Base-by-base conservation (phyloP, 2,329 filamentous ascomycete species). In the Coleophoma eucalyptorum region DNA sequence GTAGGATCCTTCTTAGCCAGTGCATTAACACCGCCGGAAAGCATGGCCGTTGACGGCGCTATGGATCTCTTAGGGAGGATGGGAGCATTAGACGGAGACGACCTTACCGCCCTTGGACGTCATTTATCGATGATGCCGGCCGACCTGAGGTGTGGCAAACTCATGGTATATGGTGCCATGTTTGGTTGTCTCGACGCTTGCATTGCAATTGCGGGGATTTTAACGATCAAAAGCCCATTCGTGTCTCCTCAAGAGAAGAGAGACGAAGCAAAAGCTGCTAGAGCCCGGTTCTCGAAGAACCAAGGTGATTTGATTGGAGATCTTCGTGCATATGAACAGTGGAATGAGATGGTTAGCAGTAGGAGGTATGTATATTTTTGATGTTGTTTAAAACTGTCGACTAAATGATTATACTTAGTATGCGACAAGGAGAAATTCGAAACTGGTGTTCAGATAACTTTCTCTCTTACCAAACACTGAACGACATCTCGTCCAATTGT, bases 41-140 rank as follows among this genome's bases (percentile, higher is more conserved):
- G 82, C 26, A 76, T 87, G 2, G 93, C 94, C 11, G 90, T 99
- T 16, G 88, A 94, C 59, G 90, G 89, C 15, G 94, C 94, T 1
- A 76, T 99, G 56, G 80, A 76, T 57, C 77, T 96, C 50, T 76
- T 99, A 4, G 79, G 81, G 12, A 81, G 91, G 10, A 96, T 99
- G 78, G 94, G 94, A 31, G 93, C 92, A 1, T 76, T 97, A 13
- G 89, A 94, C 59, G 89, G 89, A 42, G 83, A 90, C 51, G 87
- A 90, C 61, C 78, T 99, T 38, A 97, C 94, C 0, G 91, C 92
- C 3, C 83, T 99, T 43, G 94, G 94, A 37, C 85, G 88, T 48
- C 94, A 97, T 71, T 77, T 99, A n/a, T 88, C 92, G 16, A 90
- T 95, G 83, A 91, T 99, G 46, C 94, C 94, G 2, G 90, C 93